Evolutionary conservation across 345 rosid species (phyloP).

Genomic region (Brassica juncea): DNA sequence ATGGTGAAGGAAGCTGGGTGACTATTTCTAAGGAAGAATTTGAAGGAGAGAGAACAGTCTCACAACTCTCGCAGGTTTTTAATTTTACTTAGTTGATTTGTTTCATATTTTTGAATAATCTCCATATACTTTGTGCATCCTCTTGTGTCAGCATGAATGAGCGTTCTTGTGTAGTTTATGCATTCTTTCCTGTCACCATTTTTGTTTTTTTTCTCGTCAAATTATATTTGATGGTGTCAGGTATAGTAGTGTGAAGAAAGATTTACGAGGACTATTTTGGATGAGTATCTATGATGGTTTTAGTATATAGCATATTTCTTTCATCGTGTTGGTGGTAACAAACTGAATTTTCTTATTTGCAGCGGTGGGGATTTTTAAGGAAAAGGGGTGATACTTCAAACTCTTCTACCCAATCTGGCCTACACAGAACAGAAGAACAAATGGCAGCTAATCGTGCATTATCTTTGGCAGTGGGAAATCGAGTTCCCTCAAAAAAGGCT

Average conservation of each 20-base stretch:
- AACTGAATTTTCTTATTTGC: conserved; percentile 42
- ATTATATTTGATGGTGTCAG: conserved; percentile 24
- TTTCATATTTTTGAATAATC: not conserved
- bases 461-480: conserved; percentile 67
- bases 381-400: conserved; percentile 48
- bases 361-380: conserved; percentile 74
- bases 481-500: conserved; percentile 48
- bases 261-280: conserved; percentile 14
- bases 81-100: conserved; percentile 8
- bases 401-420: conserved; percentile 43
- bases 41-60: conserved; percentile 71
- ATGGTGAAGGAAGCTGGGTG: conserved; percentile 94
- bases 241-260: conserved; percentile 23
- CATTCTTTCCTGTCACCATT: conserved; percentile 6
- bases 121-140: conserved; percentile 11
- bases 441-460: conserved; percentile 70
- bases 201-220: conserved; percentile 28
- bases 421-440: conserved; percentile 60
- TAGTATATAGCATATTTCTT: conserved; percentile 9
- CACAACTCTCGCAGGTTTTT: conserved; percentile 86
- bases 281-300: conserved; percentile 22
- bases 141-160: conserved; percentile 25
- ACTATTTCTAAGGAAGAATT: conserved; percentile 61
- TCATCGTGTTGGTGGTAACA: conserved; percentile 34
- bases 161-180: conserved; percentile 12